Base-by-base conservation (phyloP, 2,329 filamentous ascomycete genomes). In the Myotisia sp. region DNA sequence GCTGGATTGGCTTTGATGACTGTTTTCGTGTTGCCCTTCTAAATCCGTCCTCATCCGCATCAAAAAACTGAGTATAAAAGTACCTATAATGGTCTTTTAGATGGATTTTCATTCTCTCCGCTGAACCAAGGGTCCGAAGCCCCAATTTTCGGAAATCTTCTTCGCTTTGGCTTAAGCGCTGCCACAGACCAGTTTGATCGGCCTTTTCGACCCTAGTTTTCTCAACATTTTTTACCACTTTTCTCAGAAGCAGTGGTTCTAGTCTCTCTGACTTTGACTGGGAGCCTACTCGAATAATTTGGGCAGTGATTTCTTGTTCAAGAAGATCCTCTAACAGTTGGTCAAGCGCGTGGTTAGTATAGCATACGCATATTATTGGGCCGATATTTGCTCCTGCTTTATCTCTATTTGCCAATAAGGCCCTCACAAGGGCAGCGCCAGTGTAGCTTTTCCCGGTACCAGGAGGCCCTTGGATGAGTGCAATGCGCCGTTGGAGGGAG, bases 371-470 rank as follows among this genome's bases (percentile, higher is more conserved):
- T 4, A 71, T 41, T 4, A 71, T 62, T 0, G 65, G 65, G 0
- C 64, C 63, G 1, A 70, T 42, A 0, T 48, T 34, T 0, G 44
- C 53, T 12, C 41, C 46, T 7, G 14, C 17, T 30, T 29, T 41
- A 0, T 40, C 27, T 19, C 51, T 56, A 36, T 54, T 51, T 2
- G 41, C 38, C 12, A 58, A 37, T 5, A 58, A 40, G 6, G 48
- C 60, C 39, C 68, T 67, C 38, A 78, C 65, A n/a, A 80, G 49
- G 27, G 67, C 61, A 2, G 72, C 62, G 2, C 75, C 76, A 0
- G 67, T 62, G 42, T 67, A 79, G 3, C 63, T 69, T 47, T 82
- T 82, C 0, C 78, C 77, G 0, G 77, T 82, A 0, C 78, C 77
- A 0, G 77, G 77, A 0, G 77, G 77, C 0, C 78, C 78, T 54